These are phyloP conservation scores for Alternaria sp. DNA, from an alignment of 2,329 filamentous ascomycete species.

Conservation along the genomic window DNA sequence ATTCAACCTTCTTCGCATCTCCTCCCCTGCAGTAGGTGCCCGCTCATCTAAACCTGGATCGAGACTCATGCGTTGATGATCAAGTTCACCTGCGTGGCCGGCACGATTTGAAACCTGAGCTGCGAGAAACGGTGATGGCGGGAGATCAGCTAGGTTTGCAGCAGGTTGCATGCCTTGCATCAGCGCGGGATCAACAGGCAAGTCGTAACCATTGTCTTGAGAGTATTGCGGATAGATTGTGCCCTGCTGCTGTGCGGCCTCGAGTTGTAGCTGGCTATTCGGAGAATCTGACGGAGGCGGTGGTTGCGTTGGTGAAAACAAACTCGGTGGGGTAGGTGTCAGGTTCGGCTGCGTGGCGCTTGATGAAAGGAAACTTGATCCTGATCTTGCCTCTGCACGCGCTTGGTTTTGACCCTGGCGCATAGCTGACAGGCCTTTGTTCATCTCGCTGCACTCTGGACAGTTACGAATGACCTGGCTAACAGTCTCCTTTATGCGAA, in stretches of 20 bases:
- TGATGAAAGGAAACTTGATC: conserved; percentile 13
- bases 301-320: conserved; percentile 17
- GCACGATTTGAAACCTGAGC: conserved; percentile 24
- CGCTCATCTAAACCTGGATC: conserved; percentile 19
- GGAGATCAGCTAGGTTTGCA: conserved; percentile 39
- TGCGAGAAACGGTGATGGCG: conserved; percentile 47
- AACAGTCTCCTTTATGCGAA: conserved; percentile 96
- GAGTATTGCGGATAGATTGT: conserved; percentile 32
- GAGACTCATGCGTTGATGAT: conserved; percentile 14
- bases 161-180: conserved; percentile 55
- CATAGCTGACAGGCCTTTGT: conserved; percentile 44
- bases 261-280: conserved; percentile 39
- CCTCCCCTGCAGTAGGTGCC: conserved; percentile 32
- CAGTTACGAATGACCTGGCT: conserved; percentile 94
- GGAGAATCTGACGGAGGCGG: conserved; percentile 34
- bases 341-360: conserved; percentile 15
- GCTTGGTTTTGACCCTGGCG: conserved; percentile 32
- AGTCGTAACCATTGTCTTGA: conserved; percentile 58
- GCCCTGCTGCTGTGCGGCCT: conserved; percentile 40
- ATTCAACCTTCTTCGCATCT: conserved; percentile 36
- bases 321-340: conserved; percentile 23
- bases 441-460: conserved; percentile 81
- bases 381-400: conserved; percentile 19
- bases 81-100: conserved; percentile 19
- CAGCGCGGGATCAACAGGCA: conserved; percentile 70